Percentiles rank a stretch among this genome's conserved stretches.
Conservation (phyloP, 345 rosid species). For the Citrus hindsii region DNA sequence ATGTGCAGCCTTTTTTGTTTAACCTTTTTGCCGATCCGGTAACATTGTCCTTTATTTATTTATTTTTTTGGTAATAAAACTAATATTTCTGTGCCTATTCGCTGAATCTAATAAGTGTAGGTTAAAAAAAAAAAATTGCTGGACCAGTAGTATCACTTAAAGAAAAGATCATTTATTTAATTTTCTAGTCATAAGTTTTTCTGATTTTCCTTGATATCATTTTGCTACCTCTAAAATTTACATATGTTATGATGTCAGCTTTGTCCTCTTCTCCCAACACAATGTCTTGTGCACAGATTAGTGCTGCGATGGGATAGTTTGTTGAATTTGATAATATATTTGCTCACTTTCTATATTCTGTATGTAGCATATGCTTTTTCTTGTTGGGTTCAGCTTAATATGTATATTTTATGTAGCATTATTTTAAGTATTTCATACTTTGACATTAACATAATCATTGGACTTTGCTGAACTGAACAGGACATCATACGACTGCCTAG, state of each 20-base stretch:
- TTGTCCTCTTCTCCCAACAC: background rate
- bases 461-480: slow-evolving; percentile 35
- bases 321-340: background rate
- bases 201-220: background rate
- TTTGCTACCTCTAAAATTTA: background rate
- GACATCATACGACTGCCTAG: slow-evolving; percentile 92
- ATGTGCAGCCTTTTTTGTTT: slow-evolving; percentile 96
- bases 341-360: background rate
- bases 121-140: too few relatives aligned
- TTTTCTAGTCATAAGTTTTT: background rate
- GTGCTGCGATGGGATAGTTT: background rate
- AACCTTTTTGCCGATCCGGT: slow-evolving; percentile 99
- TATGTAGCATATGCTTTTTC: background rate
- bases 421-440: background rate
- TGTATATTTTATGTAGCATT: background rate
- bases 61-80: background rate
- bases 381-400: background rate
- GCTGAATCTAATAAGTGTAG: background rate
- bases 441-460: background rate
- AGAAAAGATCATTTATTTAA: background rate
- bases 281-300: background rate
- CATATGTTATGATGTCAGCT: background rate
- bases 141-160: background rate
- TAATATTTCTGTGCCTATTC: background rate
- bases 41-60: background rate